These are phyloP conservation scores for Talaromyces trachyspermus DNA, from an alignment of 495 filamentous ascomycete genomes.

Conservation along the genomic window DNA sequence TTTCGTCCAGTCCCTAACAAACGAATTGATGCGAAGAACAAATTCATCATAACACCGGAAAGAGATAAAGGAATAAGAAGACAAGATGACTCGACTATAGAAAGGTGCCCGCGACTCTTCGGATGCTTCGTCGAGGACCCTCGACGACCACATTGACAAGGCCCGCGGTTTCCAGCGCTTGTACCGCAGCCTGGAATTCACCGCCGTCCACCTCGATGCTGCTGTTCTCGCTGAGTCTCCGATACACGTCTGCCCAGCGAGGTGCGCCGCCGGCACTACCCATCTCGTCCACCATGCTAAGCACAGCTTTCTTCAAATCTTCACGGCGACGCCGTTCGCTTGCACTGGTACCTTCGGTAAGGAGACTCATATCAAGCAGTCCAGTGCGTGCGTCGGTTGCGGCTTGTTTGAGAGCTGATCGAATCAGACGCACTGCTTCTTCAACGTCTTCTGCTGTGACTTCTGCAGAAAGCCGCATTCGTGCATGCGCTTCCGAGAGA, in stretches of 20 bases:
- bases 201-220: conserved; percentile 61
- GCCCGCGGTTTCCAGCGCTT: conserved; percentile 78
- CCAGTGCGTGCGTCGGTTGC: conserved; percentile 89
- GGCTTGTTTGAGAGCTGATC: conserved; percentile 89
- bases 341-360: conserved; percentile 85
- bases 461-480: conserved; percentile 75
- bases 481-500: conserved; percentile 90
- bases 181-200: conserved; percentile 77
- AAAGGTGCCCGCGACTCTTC: conserved; percentile 57
- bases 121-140: conserved; percentile 72
- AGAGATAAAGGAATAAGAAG: neutral
- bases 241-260: conserved; percentile 69
- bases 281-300: conserved; percentile 72
- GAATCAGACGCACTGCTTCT: conserved; percentile 89
- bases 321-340: conserved; percentile 71
- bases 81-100: neutral
- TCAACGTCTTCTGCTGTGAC: conserved; percentile 80
- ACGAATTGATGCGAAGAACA: no score
- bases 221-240: conserved; percentile 65
- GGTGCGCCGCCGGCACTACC: conserved; percentile 53
- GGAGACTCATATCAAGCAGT: conserved; percentile 90
- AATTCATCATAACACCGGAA: conserved; percentile 2
- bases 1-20: no score
- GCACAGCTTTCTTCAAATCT: conserved; percentile 75
- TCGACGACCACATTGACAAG: conserved; percentile 75